A percentile compares a stretch with the other conserved stretches of the same genome.
Evolutionary conservation across 306 rosid genomes (phyloP).

Genomic region (Nissolia schottii): DNA sequence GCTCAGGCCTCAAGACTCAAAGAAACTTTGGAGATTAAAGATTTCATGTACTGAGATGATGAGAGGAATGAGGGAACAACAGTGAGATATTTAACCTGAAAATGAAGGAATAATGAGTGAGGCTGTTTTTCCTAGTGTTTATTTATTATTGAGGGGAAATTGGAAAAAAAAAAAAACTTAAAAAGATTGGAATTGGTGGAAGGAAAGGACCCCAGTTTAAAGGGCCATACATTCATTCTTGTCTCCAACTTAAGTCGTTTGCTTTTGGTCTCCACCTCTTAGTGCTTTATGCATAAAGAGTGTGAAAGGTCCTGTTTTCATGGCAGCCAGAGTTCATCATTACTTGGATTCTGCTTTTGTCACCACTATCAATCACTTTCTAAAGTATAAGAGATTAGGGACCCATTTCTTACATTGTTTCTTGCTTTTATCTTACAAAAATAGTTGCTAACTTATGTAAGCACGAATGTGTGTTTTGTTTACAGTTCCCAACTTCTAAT

Average conservation of each 20-base stretch:
- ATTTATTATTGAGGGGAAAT: constrained; percentile 31
- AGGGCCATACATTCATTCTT: constrained; percentile 41
- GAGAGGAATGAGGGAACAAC: constrained; percentile 20
- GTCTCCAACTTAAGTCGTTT: constrained; percentile 42
- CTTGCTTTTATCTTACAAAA: constrained; percentile 13
- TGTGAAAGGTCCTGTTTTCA: constrained; percentile 31
- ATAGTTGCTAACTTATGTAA: neutral
- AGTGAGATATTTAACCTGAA: constrained; percentile 45
- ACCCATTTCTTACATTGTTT: constrained; percentile 20
- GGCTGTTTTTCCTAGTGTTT: constrained; percentile 16
- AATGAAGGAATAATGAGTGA: no score
- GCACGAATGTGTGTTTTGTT: neutral
- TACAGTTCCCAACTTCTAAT: neutral
- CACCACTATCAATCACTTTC: constrained; percentile 47
- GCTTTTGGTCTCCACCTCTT: constrained; percentile 58
- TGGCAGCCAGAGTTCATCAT: constrained; percentile 83
- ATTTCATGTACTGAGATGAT: constrained; percentile 24
- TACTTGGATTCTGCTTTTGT: constrained; percentile 45
- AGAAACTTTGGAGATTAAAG: neutral
- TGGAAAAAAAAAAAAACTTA: constrained; percentile 26
- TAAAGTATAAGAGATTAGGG: constrained; percentile 36
- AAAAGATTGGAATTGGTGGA: constrained; percentile 28
- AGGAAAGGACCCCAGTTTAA: constrained; percentile 41
- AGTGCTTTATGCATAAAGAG: constrained; percentile 49
- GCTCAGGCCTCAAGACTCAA: constrained; percentile 19